Evolutionary conservation across 352 stramenopile genomes (phyloP), one percentile per base, ranked within the genome.

Genomic region (Phytophthora meadii): DNA sequence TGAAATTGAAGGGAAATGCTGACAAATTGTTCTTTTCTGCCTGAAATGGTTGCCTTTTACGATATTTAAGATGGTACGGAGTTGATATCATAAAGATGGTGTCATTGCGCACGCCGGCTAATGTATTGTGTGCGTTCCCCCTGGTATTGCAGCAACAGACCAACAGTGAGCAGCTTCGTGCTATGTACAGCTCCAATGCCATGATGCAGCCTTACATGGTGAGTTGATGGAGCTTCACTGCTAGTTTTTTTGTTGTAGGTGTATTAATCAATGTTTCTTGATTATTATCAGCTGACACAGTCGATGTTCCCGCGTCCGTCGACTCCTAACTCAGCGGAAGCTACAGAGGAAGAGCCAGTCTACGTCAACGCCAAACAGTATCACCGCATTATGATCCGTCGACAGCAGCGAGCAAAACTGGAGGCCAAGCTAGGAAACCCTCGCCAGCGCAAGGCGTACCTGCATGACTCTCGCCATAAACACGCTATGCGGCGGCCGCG

Each of bases 311-410:
- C 82, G 7, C 82, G 85, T 52, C 68, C 68, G 11, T 80, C 87
- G 54, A 74, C 80, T 7, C 76, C 76, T 15, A 74, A 76, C 19
- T 68, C 72, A 5, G 57, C 65, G 12, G 81, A 93, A 56, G 75
- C 86, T 12, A 62, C 84, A 3, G 89, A 97, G 32, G 89, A 97
- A 63, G 87, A 95, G 49, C 89, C 89, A 5, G 87, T 97, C 37
- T 97, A 96, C 63, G 89, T 97, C 37, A 97, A 97, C 61, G 89
- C 88, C 49, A 97, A 97, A 76, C 89, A 97, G 65, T 97, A 97
- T 63, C 86, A 95, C 65, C 84, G 89, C 17, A 97, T 97, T 61
- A 89, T 97, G 81, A 88, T 95, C 50, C 88, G 89, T 41, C 82
- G 89, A 56, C 84, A 97, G 55, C 87, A 94, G 65, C 80, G 88